Base-by-base conservation (phyloP, 2,329 filamentous ascomycete species). In the Xylaria multiplex region DNA sequence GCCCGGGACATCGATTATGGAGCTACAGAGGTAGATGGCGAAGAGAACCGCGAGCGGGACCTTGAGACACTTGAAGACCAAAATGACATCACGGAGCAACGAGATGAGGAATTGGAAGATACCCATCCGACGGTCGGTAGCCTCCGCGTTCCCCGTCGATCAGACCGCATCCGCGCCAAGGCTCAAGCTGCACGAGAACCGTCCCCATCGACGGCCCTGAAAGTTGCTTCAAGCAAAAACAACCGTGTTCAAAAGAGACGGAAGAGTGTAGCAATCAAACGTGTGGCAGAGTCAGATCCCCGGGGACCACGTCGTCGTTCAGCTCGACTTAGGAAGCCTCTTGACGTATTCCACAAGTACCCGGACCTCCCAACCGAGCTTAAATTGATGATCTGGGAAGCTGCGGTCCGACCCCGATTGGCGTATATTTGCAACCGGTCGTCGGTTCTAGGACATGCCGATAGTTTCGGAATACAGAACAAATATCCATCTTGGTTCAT, bases 321-420 rank as follows among this genome's bases (percentile, higher is more conserved):
- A 16, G 49, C 71, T 9, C 70, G 75, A 8, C 64, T 77, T 2
- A 53, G 66, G 9, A 77, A 75, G 59, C 74, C 76, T 3, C 70
- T 75, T 11, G 71, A 71, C 6, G 59, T 71, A 9, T 77, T 77
- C 62, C 69, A 73, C 50, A 72, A 70, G 27, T 78, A 71, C 63
- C 7, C 62, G 2, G 48, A 71, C 1, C 67, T 78, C 8, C 75
- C 75, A 5, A 1, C 37, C 5, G 76, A 78, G 59, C 56, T 78
- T 7, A 66, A 72, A 65, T 65, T 77, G 19, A 71, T 76, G 70
- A 66, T 77, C 16, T 78, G 74, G 74, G 74, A 77, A 61, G 71
- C 71, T 13, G 73, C 72, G 8, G 63, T 75, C 7, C 59, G 65
- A 11, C 72, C 75, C 13, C 73, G 76, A 24, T 45, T 75, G 13